Base-by-base conservation (phyloP, 306 rosid genomes). In the Malus sylvestris region DNA sequence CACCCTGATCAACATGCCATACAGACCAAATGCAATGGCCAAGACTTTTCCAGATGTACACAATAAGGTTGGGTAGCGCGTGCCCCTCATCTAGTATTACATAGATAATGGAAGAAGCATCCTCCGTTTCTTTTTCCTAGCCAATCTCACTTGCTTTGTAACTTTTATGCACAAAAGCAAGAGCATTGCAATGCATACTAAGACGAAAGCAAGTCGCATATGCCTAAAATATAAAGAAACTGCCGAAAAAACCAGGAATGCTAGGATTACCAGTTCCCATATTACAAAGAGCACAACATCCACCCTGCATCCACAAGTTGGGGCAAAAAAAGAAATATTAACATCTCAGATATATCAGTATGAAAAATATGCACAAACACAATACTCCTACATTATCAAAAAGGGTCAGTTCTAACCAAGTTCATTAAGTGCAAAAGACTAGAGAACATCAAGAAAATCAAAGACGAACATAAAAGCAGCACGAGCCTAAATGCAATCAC, bases 81-180 rank as follows among this genome's bases (percentile, higher is more conserved):
- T 61, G 58, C 71, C 30, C 83, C 80, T 72, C 70, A 22, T 69
- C 81, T 79, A 82, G 73, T 76, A 70, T 91, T 88, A 96, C 98
- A 96, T 92, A 18, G 99, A 96, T 78, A 96, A 79, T 27, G 99
- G 99, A 85, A 96, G 99, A 88, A 96, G 99, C 99, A 96, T 96
- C 83, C 99, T 89, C 79, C 98, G 92, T 85, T 80, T 96, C 94
- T 91, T 92, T 86, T 88, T 96, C 89, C 96, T 85, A 61, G 98
- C 97, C 82, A 92, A 74, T 85, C 97, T 89, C 80, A 96, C 96
- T 88, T 96, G 98, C 90, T 93, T 92, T 44, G 98, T 89, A 78
- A 96, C 80, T 88, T 92, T 96, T 96, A 96, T 92, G 88, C 93
- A 92, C 80, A 96, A 76, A 73, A 92, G 89, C 81, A 96, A 88